Evolutionary conservation across 805 yeast genomes (phyloP), one percentile per base, ranked within the genome.

Genomic region (Candida parachauliodes): DNA sequence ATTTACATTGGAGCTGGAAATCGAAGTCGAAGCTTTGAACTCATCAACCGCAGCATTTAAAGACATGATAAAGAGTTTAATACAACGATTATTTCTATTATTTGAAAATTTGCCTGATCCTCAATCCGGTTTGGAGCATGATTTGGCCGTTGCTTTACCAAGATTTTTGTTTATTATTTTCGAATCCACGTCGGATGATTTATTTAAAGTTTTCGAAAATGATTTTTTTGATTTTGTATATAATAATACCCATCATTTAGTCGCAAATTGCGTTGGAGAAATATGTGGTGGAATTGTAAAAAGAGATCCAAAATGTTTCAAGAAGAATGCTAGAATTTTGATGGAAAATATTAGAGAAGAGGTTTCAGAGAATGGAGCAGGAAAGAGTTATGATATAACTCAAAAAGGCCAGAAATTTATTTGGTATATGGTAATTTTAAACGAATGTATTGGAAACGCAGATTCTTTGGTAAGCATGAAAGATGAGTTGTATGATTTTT

Each of bases 361-460:
- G 52, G 68, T 91, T 15, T 63, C 64, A 8, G 86, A 81, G 46
- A 84, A 89, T 45, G 83, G 79, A 2, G 97, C 97, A 0, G 98
- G 97, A 3, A 60, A 74, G 1, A 65, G 80, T 0, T 65, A 73
- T 5, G 89, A 83, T 21, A 68, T 83, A 18, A 68, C 79, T 19
- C 85, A 85, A n/a, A 72, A 88, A 28, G 98, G 93, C 57, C 82
- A 81, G 21, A 75, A 81, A 14, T 60, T 93, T 7, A 77, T 78
- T 21, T 78, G 95, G 77, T 76, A 81, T 51, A 55, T 86, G 22
- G 72, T 81, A 3, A 74, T 88, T 2, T 58, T 89, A 29, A 79
- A 81, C 51, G 89, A 87, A 53, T 67, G 81, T 18, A 56, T 84
- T 27, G 78, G 88, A 17, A 83, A 83, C 40, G 81, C 91, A 1